These are phyloP conservation scores for Solanum hybrid DNA, from an alignment of 305 asterid species.

Conservation along the genomic window DNA sequence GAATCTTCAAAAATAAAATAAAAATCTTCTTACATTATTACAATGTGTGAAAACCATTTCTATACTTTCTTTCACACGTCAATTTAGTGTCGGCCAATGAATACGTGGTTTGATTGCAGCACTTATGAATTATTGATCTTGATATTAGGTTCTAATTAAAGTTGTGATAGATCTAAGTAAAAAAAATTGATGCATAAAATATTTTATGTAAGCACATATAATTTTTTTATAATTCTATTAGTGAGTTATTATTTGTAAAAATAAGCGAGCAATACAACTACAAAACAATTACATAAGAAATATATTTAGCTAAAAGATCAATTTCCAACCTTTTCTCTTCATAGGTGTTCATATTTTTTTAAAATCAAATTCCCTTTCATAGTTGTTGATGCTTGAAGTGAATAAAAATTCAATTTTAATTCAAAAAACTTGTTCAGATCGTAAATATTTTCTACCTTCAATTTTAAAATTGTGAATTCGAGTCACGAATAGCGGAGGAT, in stretches of 20 bases:
- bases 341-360: not conserved
- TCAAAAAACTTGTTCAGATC: not conserved
- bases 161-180: not conserved
- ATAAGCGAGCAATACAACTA: too few relatives aligned
- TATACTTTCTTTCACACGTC: not conserved
- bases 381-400: not conserved
- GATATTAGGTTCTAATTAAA: not conserved
- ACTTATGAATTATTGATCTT: not conserved
- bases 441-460: rapidly evolving
- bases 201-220: not conserved
- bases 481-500: not conserved
- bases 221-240: not conserved
- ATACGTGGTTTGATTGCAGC: not conserved
- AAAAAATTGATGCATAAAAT: too few relatives aligned
- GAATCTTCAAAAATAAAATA: not conserved
- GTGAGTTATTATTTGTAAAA: not conserved
- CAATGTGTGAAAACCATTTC: not conserved
- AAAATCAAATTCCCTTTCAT: not conserved
- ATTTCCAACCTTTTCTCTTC: not conserved
- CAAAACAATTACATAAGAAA: not conserved
- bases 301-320: not conserved
- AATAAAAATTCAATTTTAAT: not conserved
- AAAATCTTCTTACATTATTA: not conserved
- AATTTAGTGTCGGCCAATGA: not conserved
- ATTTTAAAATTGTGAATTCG: not conserved